These are phyloP conservation scores for Sugiyamaella castrensis DNA, from an alignment of 1,139 yeast genomes.

Conservation along the genomic window DNA sequence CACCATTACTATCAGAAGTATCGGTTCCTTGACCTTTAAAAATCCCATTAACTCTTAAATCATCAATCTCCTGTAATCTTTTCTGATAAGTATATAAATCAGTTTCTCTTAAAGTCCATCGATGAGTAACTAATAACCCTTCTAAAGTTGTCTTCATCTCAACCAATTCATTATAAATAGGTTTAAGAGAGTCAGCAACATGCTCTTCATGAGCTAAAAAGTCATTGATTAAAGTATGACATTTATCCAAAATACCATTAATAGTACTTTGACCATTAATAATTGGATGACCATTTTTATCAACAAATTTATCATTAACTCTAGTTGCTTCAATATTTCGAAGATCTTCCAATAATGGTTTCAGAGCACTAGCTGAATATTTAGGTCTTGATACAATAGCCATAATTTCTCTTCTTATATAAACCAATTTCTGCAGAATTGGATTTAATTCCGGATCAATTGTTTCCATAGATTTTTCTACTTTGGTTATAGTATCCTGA, in stretches of 20 bases:
- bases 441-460: constrained; percentile 38
- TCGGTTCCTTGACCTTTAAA: constrained; percentile 28
- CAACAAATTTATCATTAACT: constrained; percentile 46
- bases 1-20: constrained; percentile 5
- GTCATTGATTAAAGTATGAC: constrained; percentile 71
- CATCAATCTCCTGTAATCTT: constrained; percentile 68
- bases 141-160: constrained; percentile 71
- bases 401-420: constrained; percentile 53
- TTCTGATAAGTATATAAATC: constrained; percentile 83
- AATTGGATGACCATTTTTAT: constrained; percentile 32
- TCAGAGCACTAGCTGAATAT: constrained; percentile 36
- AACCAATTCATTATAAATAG: constrained; percentile 53
- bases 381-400: constrained; percentile 47
- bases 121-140: constrained; percentile 78
- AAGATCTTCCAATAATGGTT: constrained; percentile 41
- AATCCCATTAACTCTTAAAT: constrained; percentile 56
- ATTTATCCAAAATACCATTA: constrained; percentile 59
- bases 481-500: constrained; percentile 25
- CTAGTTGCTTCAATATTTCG: constrained; percentile 44
- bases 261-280: constrained; percentile 54
- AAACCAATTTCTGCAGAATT: constrained; percentile 40
- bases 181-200: constrained; percentile 49
- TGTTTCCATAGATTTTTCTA: constrained; percentile 31
- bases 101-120: constrained; percentile 96
- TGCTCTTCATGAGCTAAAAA: constrained; percentile 55